Base-by-base conservation (phyloP, 768 basidiomycete genomes). In the Crepidotus variabilis region DNA sequence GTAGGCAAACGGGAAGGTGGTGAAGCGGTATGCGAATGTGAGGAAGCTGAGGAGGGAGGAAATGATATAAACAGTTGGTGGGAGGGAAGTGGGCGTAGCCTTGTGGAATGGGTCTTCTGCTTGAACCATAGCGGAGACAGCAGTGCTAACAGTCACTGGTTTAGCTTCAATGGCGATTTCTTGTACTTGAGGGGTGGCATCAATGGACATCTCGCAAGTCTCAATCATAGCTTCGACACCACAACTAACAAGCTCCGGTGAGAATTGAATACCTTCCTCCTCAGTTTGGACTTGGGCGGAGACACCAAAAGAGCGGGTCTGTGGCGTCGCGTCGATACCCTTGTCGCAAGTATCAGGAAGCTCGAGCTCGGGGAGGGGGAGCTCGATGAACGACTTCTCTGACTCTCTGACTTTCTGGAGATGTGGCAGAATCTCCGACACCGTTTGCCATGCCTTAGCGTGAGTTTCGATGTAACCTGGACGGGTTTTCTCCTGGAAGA, bases 401-500 rank as follows among this genome's bases (percentile, higher is more conserved):
- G 76, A 71, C 43, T 81, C 68, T 22, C 90, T 86, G 58, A 91
- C 71, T 54, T 72, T 73, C 66, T 91, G 90, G 22, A 92, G 69
- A 65, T 84, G 83, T n/a, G 90, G 89, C 54, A 92, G 77, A 60
- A 79, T 81, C 50, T 90, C 87, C 1, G 76, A 76, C 24, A 84
- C 84, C 49, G 73, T 79, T 68, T 89, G 86, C 90, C 90, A 92
- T 18, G 74, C 78, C 54, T 77, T 78, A 10, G 84, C 82, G 61
- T 90, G 84, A 32, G 77, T 74, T 66, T 92, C 89, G 50, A 85
- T 74, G 61, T 78, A 86, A 4, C 87, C 86, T 0, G 81, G 77
- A n/a, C 88, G 78, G 62, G 83, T 90, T 70, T 85, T 87, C 64
- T 89, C 88, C 63, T 86, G 83, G 76, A 90, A 90, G 82, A 82